Evolutionary conservation across 441 rosid species (phyloP).

Genomic region (Gossypium aridum): DNA sequence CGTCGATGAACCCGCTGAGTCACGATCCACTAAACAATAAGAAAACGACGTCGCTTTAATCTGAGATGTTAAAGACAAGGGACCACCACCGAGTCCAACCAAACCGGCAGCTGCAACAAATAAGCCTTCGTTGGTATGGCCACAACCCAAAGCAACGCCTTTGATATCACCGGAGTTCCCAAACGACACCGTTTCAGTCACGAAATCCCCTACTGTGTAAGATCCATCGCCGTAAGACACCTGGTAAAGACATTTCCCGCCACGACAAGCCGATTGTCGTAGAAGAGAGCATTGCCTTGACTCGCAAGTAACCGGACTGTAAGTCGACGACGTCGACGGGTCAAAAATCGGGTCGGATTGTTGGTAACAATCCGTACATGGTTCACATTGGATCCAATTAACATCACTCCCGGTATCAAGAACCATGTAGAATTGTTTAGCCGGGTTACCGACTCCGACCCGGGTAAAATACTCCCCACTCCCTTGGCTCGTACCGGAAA

Average conservation of each 20-base stretch:
- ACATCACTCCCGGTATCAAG: conserved; percentile 70
- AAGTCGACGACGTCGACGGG: conserved; percentile 41
- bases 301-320: conserved; percentile 32
- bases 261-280: conserved; percentile 26
- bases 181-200: conserved; percentile 52
- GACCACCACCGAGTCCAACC: conserved; percentile 56
- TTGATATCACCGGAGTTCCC: conserved; percentile 35
- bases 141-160: conserved; percentile 48
- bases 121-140: conserved; percentile 53
- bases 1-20: conserved; percentile 36
- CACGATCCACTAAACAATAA: conserved; percentile 57
- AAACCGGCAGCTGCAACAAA: conserved; percentile 60
- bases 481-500: conserved; percentile 47
- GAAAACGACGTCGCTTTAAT: conserved; percentile 46
- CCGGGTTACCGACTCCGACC: conserved; percentile 48
- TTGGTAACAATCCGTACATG: conserved; percentile 51
- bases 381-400: conserved; percentile 56
- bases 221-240: conserved; percentile 63
- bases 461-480: conserved; percentile 66
- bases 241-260: conserved; percentile 39
- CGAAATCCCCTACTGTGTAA: conserved; percentile 43
- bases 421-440: conserved; percentile 47
- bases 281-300: conserved; percentile 35
- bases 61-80: conserved; percentile 39
- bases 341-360: conserved; percentile 57